Conservation (phyloP, 176 grass and related monocot genomes). For the Paspalum vaginatum region DNA sequence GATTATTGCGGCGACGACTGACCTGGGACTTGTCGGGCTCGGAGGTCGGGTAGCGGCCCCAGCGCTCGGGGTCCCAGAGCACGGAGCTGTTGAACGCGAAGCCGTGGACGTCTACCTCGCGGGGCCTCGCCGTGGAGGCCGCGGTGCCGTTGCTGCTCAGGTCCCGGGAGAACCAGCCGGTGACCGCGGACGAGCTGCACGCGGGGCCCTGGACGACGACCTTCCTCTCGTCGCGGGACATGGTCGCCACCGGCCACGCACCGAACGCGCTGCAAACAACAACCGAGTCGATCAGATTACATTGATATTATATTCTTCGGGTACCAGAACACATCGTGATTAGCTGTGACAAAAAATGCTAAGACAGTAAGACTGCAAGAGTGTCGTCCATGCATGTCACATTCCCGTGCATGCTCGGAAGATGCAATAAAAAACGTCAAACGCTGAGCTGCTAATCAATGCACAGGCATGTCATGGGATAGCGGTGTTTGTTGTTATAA, state of each 20-base stretch:
- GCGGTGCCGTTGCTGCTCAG: constrained; percentile 28
- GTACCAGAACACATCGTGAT: background rate
- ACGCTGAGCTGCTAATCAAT: background rate
- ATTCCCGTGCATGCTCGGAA: background rate
- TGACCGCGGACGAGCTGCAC: constrained; percentile 68
- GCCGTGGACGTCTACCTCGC: constrained; percentile 52
- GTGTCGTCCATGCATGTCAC: constrained; percentile 26
- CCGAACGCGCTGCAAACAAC: constrained; percentile 66
- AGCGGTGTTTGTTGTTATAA: background rate
- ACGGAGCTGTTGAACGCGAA: constrained; percentile 96
- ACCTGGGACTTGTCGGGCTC: constrained; percentile 93
- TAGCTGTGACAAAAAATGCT: background rate
- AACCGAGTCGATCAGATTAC: too few species aligned
- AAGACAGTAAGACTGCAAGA: background rate
- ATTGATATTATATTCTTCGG: too few species aligned
- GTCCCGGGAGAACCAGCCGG: constrained; percentile 85
- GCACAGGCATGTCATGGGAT: background rate
- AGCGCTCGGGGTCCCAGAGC: constrained; percentile 93
- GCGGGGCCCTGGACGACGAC: constrained; percentile 77
- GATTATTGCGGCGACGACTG: background rate
- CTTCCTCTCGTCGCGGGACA: constrained; percentile 59
- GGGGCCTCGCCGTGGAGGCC: constrained; percentile 11
- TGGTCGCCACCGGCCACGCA: constrained; percentile 85
- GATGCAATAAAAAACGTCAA: background rate
- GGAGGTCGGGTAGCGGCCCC: constrained; percentile 85